Evolutionary conservation across 306 rosid species (phyloP).

Genomic region (Sechiopsis laciniata): DNA sequence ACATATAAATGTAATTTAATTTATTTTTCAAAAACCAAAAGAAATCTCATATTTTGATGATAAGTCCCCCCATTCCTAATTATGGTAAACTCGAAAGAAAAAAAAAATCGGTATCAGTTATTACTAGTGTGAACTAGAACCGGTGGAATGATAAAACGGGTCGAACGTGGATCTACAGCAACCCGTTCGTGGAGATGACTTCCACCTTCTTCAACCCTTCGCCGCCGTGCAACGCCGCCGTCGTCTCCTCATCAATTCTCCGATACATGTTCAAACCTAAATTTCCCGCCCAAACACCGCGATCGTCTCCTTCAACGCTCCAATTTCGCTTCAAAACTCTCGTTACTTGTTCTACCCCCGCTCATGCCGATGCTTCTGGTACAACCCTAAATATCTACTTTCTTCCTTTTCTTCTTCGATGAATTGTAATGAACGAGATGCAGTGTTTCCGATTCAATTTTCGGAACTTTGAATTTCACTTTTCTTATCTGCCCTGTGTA

Average conservation of each 20-base stretch:
- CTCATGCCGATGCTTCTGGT: conserved; percentile 27
- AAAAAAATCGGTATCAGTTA: too few species aligned
- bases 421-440: not conserved
- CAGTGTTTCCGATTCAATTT: not conserved
- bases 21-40: too few species aligned
- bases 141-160: not conserved
- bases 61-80: too few species aligned
- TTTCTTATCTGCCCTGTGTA: not conserved
- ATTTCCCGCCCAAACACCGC: conserved; percentile 44
- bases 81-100: too few species aligned
- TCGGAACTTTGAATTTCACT: not conserved
- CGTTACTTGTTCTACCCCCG: conserved; percentile 20
- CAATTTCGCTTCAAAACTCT: conserved; percentile 28
- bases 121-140: not conserved
- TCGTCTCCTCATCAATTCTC: conserved; percentile 16
- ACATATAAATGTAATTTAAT: too few species aligned
- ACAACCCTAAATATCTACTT: not conserved
- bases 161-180: not conserved
- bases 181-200: conserved; percentile 28
- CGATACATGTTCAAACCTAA: conserved; percentile 16
- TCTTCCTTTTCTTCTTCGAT: not conserved
- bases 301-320: conserved; percentile 29
- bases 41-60: too few species aligned
- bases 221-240: conserved; percentile 30
- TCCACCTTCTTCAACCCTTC: conserved; percentile 29